Conservation (phyloP, 768 basidiomycete species). For the Pseudohyphozyma bogoriensis region DNA sequence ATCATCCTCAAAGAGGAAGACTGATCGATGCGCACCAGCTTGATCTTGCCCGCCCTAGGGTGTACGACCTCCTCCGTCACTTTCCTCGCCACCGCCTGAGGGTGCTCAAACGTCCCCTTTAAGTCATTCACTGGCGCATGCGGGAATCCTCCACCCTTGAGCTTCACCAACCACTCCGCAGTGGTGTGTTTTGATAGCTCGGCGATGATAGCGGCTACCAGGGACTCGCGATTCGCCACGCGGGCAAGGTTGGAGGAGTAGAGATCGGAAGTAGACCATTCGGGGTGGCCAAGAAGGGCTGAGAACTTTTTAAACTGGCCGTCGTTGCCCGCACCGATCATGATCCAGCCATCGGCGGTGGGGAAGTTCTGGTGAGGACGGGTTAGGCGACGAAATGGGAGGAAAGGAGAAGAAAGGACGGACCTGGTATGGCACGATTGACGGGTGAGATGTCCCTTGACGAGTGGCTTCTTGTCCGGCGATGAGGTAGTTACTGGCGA, state of each 20-base stretch:
- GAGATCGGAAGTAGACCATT: conserved; percentile 50
- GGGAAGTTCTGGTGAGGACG: conserved; percentile 46
- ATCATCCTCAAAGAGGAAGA: not conserved
- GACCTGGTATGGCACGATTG: not conserved
- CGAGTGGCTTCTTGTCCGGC: conserved; percentile 69
- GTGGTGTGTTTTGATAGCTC: conserved; percentile 51
- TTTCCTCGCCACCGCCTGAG: conserved; percentile 65
- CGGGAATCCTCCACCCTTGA: conserved; percentile 75
- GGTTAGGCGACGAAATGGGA: no score
- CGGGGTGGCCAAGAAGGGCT: conserved; percentile 53
- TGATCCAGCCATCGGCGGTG: conserved; percentile 75
- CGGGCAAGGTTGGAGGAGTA: conserved; percentile 66
- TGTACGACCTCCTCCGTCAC: conserved; percentile 67
- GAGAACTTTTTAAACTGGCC: conserved; percentile 61
- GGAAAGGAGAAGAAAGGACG: not conserved
- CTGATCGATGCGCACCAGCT: conserved; percentile 9
- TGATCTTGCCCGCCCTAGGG: conserved; percentile 54
- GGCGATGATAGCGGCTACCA: conserved; percentile 58
- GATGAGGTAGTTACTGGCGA: conserved; percentile 86
- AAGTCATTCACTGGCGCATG: conserved; percentile 91
- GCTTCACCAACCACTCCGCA: conserved; percentile 61
- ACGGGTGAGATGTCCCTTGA: conserved; percentile 60
- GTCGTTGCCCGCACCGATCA: conserved; percentile 73
- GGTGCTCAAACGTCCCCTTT: conserved; percentile 76
- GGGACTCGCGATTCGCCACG: conserved; percentile 61